phyloP scores from a whole-genome alignment of 2,329 filamentous ascomycete genomes.

The Aspergillus tamarii region DNA sequence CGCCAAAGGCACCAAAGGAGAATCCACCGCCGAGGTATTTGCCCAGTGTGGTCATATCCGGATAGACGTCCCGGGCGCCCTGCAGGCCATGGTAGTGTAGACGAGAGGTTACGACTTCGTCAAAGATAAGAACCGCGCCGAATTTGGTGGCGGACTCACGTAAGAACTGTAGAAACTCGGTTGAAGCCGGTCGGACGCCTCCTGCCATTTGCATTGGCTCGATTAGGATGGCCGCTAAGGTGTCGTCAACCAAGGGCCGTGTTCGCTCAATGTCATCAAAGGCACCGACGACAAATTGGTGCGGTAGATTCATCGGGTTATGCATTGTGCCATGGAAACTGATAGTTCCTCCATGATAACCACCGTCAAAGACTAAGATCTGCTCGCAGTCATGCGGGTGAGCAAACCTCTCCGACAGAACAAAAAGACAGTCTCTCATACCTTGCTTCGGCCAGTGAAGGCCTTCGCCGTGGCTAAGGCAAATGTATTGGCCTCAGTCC shows the following conservation, averaged over 20 bases:
- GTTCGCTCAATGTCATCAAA: constrained; percentile 64
- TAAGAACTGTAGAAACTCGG: constrained; percentile 57
- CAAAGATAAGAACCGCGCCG: constrained; percentile 66
- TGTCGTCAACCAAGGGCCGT: constrained; percentile 43
- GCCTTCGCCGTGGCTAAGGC: constrained; percentile 59
- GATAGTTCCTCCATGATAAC: constrained; percentile 61
- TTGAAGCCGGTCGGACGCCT: constrained; percentile 57
- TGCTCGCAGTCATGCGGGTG: background rate
- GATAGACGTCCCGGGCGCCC: constrained; percentile 47
- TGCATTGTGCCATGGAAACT: constrained; percentile 37
- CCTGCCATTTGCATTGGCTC: constrained; percentile 69
- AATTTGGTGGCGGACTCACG: constrained; percentile 52
- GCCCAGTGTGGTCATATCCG: constrained; percentile 67
- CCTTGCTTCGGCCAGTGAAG: constrained; percentile 50
- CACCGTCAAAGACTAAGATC: constrained; percentile 55
- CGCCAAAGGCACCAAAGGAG: constrained; percentile 69
- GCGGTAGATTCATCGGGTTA: constrained; percentile 49
- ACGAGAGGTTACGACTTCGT: constrained; percentile 73
- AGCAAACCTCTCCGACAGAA: too few relatives aligned
- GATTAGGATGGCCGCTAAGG: constrained; percentile 64
- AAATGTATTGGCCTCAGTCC: constrained; percentile 67
- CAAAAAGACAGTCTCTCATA: background rate
- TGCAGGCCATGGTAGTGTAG: constrained; percentile 57
- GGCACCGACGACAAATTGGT: constrained; percentile 62
- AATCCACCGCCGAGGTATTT: constrained; percentile 71